Evolutionary conservation across 1,139 yeast species (phyloP).

Genomic region (Yamadazyma triangularis): DNA sequence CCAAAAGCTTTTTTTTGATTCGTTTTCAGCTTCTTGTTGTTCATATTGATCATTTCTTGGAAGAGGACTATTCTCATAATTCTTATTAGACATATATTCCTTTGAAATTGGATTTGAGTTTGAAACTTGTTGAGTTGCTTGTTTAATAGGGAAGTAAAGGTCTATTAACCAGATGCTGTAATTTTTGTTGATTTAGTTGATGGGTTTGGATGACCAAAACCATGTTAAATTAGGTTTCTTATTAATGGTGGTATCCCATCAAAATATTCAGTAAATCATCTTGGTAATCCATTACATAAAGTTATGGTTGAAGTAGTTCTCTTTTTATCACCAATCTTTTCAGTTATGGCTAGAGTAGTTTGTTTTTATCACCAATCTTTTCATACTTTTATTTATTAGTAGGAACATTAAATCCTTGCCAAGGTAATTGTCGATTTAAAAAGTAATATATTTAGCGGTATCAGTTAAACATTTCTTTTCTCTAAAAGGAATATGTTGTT

Average conservation of each 20-base stretch:
- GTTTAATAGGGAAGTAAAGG: constrained; percentile 50
- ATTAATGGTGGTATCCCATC: constrained; percentile 77
- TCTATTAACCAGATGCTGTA: constrained; percentile 48
- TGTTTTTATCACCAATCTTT: constrained; percentile 92
- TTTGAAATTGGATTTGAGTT: constrained; percentile 16
- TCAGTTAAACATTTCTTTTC: constrained; percentile 93
- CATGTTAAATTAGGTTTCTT: constrained; percentile 88
- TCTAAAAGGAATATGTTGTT: constrained; percentile 93
- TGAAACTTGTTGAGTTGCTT: constrained; percentile 25
- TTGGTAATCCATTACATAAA: constrained; percentile 78
- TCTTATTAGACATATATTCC: constrained; percentile 11
- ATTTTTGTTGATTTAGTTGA: constrained; percentile 47
- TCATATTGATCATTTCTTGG: constrained; percentile 33
- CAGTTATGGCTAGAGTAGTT: constrained; percentile 72
- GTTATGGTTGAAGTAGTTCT: constrained; percentile 78
- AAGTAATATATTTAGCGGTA: constrained; percentile 94
- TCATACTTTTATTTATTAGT: constrained; percentile 95
- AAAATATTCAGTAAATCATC: constrained; percentile 82
- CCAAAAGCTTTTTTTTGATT: constrained; percentile 46
- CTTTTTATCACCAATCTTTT: constrained; percentile 85
- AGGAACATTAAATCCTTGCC: constrained; percentile 99
- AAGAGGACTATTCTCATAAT: constrained; percentile 13
- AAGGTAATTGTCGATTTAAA: constrained; percentile 88
- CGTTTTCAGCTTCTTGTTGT: constrained; percentile 33
- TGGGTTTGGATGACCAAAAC: constrained; percentile 68